phyloP scores from a whole-genome alignment of 1,284 basidiomycete genomes.

The Trametes polyzona region DNA sequence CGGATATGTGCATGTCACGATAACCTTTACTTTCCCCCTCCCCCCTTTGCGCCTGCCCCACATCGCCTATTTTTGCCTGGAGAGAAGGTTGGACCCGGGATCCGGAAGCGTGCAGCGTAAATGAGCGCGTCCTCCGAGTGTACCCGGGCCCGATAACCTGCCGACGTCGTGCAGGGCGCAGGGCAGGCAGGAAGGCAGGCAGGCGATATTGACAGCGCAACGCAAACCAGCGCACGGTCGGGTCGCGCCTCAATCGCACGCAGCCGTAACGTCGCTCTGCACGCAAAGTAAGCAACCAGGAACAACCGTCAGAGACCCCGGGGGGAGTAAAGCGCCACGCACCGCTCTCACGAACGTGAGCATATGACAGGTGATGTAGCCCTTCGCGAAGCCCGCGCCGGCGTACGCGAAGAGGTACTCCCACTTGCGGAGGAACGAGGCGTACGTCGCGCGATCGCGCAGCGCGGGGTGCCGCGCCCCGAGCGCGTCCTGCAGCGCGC shows the following conservation, averaged over 20 bases:
- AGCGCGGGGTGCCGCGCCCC: conserved; percentile 60
- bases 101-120: too few relatives aligned
- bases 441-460: conserved; percentile 54
- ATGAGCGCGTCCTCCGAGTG: too few relatives aligned
- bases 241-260: conserved; percentile 15
- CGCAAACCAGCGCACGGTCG: too few relatives aligned
- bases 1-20: too few relatives aligned
- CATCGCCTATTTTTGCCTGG: too few relatives aligned
- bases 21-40: too few relatives aligned
- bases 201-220: too few relatives aligned
- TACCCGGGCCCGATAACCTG: too few relatives aligned
- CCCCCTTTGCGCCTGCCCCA: too few relatives aligned
- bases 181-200: too few relatives aligned
- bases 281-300: background rate
- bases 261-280: conserved; percentile 25
- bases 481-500: conserved; percentile 51
- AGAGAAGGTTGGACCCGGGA: too few relatives aligned
- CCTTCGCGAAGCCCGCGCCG: conserved; percentile 72
- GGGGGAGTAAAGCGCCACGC: background rate
- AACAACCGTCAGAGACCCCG: background rate
- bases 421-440: conserved; percentile 75
- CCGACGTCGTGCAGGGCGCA: too few relatives aligned
- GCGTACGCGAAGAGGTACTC: conserved; percentile 80
- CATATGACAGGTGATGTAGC: conserved; percentile 81
- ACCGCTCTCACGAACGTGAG: conserved; percentile 45